Conservation (phyloP, 176 grass and related monocot species). For the Puccinellia tenuiflora region DNA sequence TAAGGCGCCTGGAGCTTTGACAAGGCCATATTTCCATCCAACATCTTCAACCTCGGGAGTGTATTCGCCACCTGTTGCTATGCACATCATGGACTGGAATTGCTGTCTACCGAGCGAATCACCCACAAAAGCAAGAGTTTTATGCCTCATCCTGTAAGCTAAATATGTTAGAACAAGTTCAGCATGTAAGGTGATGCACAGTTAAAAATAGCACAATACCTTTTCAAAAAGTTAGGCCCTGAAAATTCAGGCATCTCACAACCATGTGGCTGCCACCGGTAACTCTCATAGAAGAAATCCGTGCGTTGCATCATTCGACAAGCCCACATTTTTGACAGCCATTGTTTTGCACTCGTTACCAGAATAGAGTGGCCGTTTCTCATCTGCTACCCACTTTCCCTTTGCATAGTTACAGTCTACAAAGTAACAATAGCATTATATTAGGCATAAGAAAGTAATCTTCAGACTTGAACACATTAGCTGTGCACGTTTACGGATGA, state of each 20-base stretch:
- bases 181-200: not conserved
- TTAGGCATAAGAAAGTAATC: not conserved
- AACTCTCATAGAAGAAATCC: constrained; percentile 74
- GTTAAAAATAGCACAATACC: constrained; percentile 33
- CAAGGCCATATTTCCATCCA: constrained; percentile 67
- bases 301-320: constrained; percentile 75
- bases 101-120: constrained; percentile 98
- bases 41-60: constrained; percentile 65
- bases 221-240: constrained; percentile 52
- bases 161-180: constrained; percentile 26
- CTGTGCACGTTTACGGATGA: not conserved
- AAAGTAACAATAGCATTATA: not conserved
- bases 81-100: constrained; percentile 97
- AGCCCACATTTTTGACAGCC: constrained; percentile 92
- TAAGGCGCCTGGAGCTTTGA: constrained; percentile 72
- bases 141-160: constrained; percentile 65
- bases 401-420: constrained; percentile 88
- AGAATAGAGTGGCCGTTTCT: constrained; percentile 63
- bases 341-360: constrained; percentile 84
- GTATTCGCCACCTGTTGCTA: constrained; percentile 69
- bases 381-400: constrained; percentile 86
- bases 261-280: constrained; percentile 67
- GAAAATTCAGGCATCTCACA: constrained; percentile 88
- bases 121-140: constrained; percentile 88
- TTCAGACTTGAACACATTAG: not conserved